Conservation (phyloP, 2,329 filamentous ascomycete species). For the Remersonia thermophila region DNA sequence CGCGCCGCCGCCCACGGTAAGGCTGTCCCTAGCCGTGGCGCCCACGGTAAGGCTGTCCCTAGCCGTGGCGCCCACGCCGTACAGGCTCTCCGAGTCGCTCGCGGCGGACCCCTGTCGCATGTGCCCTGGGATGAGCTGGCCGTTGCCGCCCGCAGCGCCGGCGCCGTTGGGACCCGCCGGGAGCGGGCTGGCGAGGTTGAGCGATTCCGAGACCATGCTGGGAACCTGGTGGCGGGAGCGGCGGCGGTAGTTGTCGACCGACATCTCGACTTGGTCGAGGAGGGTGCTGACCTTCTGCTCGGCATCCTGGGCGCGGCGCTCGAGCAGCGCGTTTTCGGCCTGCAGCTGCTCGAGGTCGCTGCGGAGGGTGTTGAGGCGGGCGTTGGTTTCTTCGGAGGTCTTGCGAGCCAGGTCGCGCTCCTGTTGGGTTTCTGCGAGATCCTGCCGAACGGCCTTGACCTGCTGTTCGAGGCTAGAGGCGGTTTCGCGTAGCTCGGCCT, state of each 20-base stretch:
- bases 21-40: constrained; percentile 26
- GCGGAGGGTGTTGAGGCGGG: constrained; percentile 46
- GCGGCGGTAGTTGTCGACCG: constrained; percentile 87
- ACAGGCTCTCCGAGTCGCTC: constrained; percentile 50
- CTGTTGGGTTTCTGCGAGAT: constrained; percentile 51
- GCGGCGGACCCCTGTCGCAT: constrained; percentile 43
- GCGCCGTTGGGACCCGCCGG: constrained; percentile 13
- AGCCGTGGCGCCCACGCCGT: constrained; percentile 38
- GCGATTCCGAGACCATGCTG: not conserved
- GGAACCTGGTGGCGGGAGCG: constrained; percentile 42
- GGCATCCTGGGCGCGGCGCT: constrained; percentile 75
- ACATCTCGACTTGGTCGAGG: constrained; percentile 85
- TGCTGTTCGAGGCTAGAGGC: constrained; percentile 59
- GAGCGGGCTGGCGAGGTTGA: no score
- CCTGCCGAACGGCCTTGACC: constrained; percentile 53
- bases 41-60: constrained; percentile 34
- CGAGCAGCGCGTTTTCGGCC: constrained; percentile 67
- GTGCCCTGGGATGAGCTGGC: constrained; percentile 24
- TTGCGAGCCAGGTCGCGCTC: constrained; percentile 58
- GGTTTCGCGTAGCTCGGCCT: constrained; percentile 55
- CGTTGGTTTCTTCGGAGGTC: constrained; percentile 39
- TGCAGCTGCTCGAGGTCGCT: constrained; percentile 70
- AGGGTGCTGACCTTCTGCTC: constrained; percentile 88
- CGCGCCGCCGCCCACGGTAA: not conserved
- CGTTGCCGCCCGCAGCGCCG: constrained; percentile 17